phyloP scores from a whole-genome alignment of 306 rosid genomes.

The Quercus glauca region DNA sequence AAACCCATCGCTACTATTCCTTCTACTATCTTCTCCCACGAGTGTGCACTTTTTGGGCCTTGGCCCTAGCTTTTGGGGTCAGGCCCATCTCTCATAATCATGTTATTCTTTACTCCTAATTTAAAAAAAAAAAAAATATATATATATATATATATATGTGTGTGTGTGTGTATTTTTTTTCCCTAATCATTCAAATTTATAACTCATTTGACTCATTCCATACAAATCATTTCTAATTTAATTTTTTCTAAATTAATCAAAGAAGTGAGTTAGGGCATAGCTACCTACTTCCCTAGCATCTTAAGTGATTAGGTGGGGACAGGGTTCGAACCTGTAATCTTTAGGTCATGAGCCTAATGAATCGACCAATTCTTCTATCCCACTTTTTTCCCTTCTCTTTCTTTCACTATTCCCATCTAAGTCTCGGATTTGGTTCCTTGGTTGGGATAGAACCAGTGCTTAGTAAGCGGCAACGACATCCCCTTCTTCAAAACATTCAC shows the following conservation, averaged over 20 bases:
- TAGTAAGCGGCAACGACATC: background rate
- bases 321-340: background rate
- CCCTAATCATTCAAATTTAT: background rate
- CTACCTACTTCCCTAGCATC: background rate
- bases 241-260: background rate
- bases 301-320: background rate
- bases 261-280: background rate
- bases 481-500: background rate
- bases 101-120: background rate
- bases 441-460: background rate
- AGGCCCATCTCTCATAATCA: background rate
- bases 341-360: background rate
- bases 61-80: background rate
- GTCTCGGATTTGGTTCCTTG: background rate
- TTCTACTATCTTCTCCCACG: slow-evolving; percentile 14
- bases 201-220: too few relatives aligned
- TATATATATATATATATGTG: too few relatives aligned
- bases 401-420: background rate
- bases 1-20: background rate
- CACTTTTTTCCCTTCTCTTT: too few relatives aligned
- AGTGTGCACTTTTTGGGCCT: slow-evolving; percentile 25
- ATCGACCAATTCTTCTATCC: background rate
- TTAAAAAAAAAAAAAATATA: too few relatives aligned
- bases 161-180: too few relatives aligned
- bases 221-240: background rate